A percentile compares a stretch with the other conserved stretches of the same genome.
These are phyloP conservation scores for Lenwebbia sp. DNA, from an alignment of 345 rosid species.

Conservation along the genomic window DNA sequence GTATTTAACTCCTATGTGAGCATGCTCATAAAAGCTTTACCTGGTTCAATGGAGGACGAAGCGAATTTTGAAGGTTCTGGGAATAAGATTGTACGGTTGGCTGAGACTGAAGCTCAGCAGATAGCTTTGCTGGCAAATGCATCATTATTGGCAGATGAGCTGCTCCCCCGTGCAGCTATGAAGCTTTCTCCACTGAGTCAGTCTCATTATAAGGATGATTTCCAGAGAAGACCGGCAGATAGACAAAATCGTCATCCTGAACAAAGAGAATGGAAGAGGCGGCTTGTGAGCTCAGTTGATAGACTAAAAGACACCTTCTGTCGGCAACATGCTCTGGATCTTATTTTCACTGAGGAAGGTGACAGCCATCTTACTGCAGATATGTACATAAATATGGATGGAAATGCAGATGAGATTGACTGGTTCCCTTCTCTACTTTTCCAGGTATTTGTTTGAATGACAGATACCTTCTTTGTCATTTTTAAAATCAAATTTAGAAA, in stretches of 20 bases:
- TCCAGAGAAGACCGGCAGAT: constrained; percentile 59
- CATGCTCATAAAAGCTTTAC: constrained; percentile 87
- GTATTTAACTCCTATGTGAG: constrained; percentile 84
- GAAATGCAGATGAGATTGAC: constrained; percentile 58
- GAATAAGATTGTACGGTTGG: constrained; percentile 82
- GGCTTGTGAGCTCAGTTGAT: constrained; percentile 77
- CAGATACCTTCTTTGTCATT: neutral
- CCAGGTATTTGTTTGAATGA: constrained; percentile 44
- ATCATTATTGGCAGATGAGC: constrained; percentile 88
- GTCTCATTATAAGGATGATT: constrained; percentile 50
- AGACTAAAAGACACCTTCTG: constrained; percentile 87
- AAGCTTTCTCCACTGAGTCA: constrained; percentile 68
- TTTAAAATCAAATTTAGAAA: neutral
- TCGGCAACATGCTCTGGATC: constrained; percentile 95
- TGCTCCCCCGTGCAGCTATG: constrained; percentile 98
- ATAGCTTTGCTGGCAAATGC: constrained; percentile 97
- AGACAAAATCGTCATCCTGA: constrained; percentile 97
- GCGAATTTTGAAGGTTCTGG: constrained; percentile 64
- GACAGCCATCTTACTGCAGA: constrained; percentile 90
- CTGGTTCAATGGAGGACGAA: constrained; percentile 95
- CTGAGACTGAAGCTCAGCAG: constrained; percentile 93
- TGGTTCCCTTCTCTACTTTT: constrained; percentile 89
- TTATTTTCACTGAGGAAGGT: constrained; percentile 96
- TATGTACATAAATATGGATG: constrained; percentile 81
- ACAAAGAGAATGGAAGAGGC: constrained; percentile 98